Evolutionary conservation across 2,329 filamentous ascomycete species (phyloP).

Genomic region (Pseudocercospora cruenta): DNA sequence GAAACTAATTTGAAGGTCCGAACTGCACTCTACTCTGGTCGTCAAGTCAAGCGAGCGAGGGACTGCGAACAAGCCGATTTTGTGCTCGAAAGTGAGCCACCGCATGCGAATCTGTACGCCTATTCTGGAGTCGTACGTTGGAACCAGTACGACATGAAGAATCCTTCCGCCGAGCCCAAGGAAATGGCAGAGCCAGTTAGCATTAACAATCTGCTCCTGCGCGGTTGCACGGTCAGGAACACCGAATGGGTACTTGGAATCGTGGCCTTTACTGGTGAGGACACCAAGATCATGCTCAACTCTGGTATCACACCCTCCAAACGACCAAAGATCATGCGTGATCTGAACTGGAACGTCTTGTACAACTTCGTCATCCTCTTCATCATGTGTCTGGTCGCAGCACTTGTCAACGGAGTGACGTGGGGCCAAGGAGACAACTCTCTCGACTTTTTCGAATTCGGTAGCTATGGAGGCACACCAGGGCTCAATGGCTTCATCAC

Average conservation of each 20-base stretch:
- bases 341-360: conserved; percentile 95
- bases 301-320: conserved; percentile 94
- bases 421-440: conserved; percentile 79
- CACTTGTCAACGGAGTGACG: conserved; percentile 79
- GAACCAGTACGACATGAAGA: conserved; percentile 71
- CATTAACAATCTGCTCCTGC: conserved; percentile 92
- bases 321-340: conserved; percentile 84
- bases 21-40: conserved; percentile 83
- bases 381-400: conserved; percentile 84
- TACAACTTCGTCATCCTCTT: conserved; percentile 94
- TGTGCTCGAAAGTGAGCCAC: conserved; percentile 82
- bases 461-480: conserved; percentile 69
- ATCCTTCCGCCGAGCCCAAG: conserved; percentile 64
- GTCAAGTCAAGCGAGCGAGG: conserved; percentile 79
- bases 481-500: conserved; percentile 88
- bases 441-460: conserved; percentile 80
- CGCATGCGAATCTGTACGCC: conserved; percentile 91
- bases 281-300: conserved; percentile 99
- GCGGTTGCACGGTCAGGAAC: conserved; percentile 91
- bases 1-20: conserved; percentile 98
- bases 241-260: conserved; percentile 95
- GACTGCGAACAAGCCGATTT: conserved; percentile 93
- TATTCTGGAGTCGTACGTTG: conserved; percentile 90
- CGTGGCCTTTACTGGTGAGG: conserved; percentile 90
- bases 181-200: conserved; percentile 90